Conservation (phyloP, 441 rosid genomes). For the Theobroma grandiflorum region DNA sequence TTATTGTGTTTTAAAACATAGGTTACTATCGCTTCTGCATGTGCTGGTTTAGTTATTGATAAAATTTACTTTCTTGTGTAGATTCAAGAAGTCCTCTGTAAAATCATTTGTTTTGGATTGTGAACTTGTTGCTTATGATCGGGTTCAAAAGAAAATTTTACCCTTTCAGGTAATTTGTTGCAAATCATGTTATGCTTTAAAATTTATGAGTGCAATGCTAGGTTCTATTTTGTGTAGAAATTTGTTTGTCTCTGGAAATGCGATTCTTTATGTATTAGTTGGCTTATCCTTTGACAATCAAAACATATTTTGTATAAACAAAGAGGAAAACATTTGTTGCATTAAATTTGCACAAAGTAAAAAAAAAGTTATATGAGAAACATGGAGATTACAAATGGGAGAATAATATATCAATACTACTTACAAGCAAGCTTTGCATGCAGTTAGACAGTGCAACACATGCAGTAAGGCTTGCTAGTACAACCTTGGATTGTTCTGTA, state of each 20-base stretch:
- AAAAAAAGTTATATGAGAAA: neutral
- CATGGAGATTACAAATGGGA: neutral
- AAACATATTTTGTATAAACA: neutral
- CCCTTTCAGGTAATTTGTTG: constrained; percentile 82
- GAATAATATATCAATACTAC: neutral
- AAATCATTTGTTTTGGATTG: constrained; percentile 88
- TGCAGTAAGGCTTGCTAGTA: neutral
- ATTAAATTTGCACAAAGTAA: neutral
- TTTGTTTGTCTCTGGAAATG: neutral
- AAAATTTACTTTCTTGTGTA: constrained; percentile 45
- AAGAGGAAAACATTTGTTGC: neutral
- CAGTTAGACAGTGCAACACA: no score
- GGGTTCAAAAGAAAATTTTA: constrained; percentile 74
- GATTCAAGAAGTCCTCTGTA: constrained; percentile 77
- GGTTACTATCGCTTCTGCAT: neutral
- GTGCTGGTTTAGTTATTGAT: constrained; percentile 21
- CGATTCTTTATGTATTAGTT: neutral
- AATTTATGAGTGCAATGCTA: neutral
- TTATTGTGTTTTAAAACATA: neutral
- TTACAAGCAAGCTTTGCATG: neutral
- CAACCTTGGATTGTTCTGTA: neutral
- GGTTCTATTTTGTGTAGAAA: neutral
- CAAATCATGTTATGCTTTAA: neutral
- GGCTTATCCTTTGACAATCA: neutral
- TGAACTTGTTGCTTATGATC: constrained; percentile 89